Base-by-base conservation (phyloP, 768 basidiomycete species). In the Pleurotus salmoneostramineus region DNA sequence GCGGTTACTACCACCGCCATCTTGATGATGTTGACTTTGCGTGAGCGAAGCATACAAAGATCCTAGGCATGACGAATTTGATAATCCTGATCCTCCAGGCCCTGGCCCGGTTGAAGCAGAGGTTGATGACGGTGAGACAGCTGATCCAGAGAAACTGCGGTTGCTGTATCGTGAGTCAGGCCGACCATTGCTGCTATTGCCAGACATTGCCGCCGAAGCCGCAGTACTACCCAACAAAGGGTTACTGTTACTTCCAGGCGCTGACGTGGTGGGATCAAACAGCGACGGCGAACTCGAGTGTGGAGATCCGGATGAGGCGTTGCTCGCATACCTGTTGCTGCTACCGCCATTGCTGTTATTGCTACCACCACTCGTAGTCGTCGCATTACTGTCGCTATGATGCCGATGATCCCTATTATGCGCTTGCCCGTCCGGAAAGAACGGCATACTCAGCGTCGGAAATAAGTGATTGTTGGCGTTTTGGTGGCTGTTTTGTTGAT, bases 381-480 rank as follows among this genome's bases (percentile, higher is more conserved):
- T 27, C 21, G 21, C 3, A 27, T 27, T 27, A 27, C 21, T 27
- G 21, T 27, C 21, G 21, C 21, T 27, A 27, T 27, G 21, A 27
- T 27, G 21, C 21, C 21, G 21, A 27, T 27, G 21, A 27, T 64
- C 21, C 70, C 65, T 52, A 27, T 27, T 27, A 27, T 74, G 69
- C 5, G 71, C 32, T 32, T 56, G 37, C 57, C 71, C 66, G 50
- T 66, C 66, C 17, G 85, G 85, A 66, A 76, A 83, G 70, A 83
- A 86, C 8, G 85, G 79, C 6, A 83, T 76, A 60, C 69, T 83
- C 40, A 85, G 75, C 12, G 85, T 85, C 43, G 81, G 79, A 65
- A 86, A 55, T 43, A 55, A 79, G 51, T 62, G 44, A 64, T 66
- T 78, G 46, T 45, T 58, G 37, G 68, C 64, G 37, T 33, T 36